These are phyloP conservation scores for Draba incana DNA, from an alignment of 345 rosid genomes.

Conservation along the genomic window DNA sequence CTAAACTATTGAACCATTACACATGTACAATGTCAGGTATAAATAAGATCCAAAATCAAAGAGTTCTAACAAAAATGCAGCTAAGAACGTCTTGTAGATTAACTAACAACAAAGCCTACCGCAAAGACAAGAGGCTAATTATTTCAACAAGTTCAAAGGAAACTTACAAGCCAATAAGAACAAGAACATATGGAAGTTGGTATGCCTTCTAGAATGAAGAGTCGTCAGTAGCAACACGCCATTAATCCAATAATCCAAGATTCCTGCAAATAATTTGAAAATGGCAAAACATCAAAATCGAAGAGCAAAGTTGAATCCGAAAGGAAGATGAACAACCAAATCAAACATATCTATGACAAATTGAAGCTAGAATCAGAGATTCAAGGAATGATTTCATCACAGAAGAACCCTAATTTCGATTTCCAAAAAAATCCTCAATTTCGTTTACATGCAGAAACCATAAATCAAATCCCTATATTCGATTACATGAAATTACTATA, in stretches of 20 bases:
- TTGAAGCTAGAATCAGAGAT: too few species aligned
- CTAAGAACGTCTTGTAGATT: too few species aligned
- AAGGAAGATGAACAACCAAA: too few species aligned
- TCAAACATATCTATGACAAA: too few species aligned
- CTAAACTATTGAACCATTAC: not conserved
- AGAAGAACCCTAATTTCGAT: too few species aligned
- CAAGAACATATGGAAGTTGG: conserved; percentile 82
- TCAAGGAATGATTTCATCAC: too few species aligned
- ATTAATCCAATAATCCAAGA: conserved; percentile 75
- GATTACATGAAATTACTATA: too few species aligned
- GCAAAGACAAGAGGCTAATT: not conserved
- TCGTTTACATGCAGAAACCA: too few species aligned
- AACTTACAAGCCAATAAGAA: conserved; percentile 81
- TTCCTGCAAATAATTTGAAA: conserved; percentile 50
- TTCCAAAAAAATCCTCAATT: too few species aligned
- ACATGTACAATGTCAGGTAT: not conserved
- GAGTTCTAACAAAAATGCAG: not conserved
- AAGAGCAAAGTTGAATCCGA: too few species aligned
- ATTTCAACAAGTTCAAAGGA: not conserved
- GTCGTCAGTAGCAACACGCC: conserved; percentile 57
- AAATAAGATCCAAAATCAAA: conserved; percentile 2
- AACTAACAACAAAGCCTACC: not conserved
- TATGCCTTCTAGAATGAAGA: conserved; percentile 60
- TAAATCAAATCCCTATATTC: too few species aligned
- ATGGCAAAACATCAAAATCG: too few species aligned